These are phyloP conservation scores for Dactylorhiza incarnata DNA, from an alignment of 106 monocot genomes.

Conservation along the genomic window DNA sequence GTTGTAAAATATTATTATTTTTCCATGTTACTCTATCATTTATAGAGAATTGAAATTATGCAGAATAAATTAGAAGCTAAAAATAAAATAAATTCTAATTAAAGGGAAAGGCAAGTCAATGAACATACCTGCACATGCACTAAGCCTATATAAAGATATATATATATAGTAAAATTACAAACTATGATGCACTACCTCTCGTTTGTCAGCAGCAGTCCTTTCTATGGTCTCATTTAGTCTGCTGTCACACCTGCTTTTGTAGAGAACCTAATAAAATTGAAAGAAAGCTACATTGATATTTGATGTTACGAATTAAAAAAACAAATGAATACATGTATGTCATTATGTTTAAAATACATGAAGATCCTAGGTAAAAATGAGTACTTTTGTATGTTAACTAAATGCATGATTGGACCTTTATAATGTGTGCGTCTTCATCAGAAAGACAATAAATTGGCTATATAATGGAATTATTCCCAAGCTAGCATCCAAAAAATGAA, in stretches of 20 bases:
- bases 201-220: constrained; percentile 75
- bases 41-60: neutral
- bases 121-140: neutral
- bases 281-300: neutral
- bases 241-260: constrained; percentile 96
- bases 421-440: neutral
- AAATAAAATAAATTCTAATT: no score
- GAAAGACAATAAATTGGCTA: neutral
- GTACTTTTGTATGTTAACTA: neutral
- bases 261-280: constrained; percentile 57
- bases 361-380: neutral
- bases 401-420: neutral
- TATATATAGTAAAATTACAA: neutral
- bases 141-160: neutral
- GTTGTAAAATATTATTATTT: neutral
- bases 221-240: constrained; percentile 94
- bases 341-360: neutral
- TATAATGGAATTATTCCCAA: neutral
- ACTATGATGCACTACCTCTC: constrained; percentile 51
- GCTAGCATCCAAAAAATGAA: no score
- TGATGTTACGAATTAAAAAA: neutral
- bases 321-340: neutral
- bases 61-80: neutral
- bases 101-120: neutral
- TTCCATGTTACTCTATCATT: neutral